These are phyloP conservation scores for Centaurea solstitialis DNA, from an alignment of 129 eudicot species.

Conservation along the genomic window DNA sequence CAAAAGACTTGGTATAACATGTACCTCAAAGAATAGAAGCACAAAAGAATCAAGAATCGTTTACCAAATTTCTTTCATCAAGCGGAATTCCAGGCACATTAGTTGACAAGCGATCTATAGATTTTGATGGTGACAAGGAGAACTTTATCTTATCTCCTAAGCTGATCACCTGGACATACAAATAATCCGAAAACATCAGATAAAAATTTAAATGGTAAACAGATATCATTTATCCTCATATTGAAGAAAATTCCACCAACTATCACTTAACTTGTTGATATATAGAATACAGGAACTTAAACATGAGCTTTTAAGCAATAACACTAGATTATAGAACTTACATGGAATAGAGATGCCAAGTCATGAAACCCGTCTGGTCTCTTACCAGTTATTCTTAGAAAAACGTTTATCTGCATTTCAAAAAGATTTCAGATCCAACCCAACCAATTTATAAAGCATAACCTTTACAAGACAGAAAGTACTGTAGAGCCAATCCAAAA, in stretches of 20 bases:
- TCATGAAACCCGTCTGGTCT: conserved; percentile 98
- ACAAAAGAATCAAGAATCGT: conserved; percentile 1
- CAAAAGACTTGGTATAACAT: conserved; percentile 3
- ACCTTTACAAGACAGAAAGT: not conserved
- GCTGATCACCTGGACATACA: conserved; percentile 69
- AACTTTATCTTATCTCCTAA: conserved; percentile 93
- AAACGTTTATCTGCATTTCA: conserved; percentile 78
- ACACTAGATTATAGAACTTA: conserved; percentile 34
- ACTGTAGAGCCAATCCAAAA: not conserved
- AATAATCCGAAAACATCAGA: conserved; percentile 5
- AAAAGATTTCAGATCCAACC: not conserved
- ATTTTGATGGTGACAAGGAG: conserved; percentile 88
- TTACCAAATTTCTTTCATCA: conserved; percentile 88
- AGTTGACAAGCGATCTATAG: conserved; percentile 79
- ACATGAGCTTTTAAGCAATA: not conserved
- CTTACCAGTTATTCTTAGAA: conserved; percentile 84
- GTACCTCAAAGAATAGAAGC: conserved; percentile 6
- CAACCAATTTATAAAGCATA: conserved; percentile 3
- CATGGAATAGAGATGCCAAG: conserved; percentile 97
- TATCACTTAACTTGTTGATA: not conserved
- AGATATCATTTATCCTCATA: too few species aligned
- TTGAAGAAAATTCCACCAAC: not conserved
- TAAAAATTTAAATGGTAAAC: not conserved
- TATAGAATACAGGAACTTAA: conserved; percentile 1
- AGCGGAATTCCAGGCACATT: conserved; percentile 97